Evolutionary conservation across 2,329 filamentous ascomycete genomes (phyloP).

Genomic region (Sarocladium strictum): DNA sequence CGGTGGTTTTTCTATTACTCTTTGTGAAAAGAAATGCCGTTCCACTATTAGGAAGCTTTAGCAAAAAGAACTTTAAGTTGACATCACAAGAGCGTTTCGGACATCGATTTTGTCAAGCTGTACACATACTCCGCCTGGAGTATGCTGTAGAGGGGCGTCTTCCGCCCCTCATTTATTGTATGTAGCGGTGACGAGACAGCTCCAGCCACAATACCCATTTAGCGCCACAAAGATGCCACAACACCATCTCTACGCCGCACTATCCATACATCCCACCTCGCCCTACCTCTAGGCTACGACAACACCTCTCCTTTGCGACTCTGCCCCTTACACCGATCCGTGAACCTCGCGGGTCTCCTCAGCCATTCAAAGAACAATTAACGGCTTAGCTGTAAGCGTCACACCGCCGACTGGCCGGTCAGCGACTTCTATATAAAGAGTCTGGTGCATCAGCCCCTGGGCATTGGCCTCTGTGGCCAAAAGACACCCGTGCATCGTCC

Average conservation of each 20-base stretch:
- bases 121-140: too few relatives aligned
- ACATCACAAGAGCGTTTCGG: too few relatives aligned
- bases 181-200: background rate
- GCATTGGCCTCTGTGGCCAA: conserved; percentile 7
- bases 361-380: background rate
- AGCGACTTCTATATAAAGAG: background rate
- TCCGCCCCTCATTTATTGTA: background rate
- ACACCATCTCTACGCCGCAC: background rate
- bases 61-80: too few relatives aligned
- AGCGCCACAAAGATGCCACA: conserved; percentile 4
- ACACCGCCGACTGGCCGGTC: background rate
- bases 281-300: background rate
- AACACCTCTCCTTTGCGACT: background rate
- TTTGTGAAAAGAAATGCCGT: too few relatives aligned
- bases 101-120: too few relatives aligned
- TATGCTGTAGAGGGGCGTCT: background rate
- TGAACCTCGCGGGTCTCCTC: background rate
- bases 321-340: background rate
- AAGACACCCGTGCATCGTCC: background rate
- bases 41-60: too few relatives aligned
- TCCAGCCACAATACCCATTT: background rate
- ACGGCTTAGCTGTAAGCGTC: background rate
- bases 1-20: too few relatives aligned
- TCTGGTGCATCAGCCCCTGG: background rate
- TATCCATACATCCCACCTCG: conserved; percentile 5